These are phyloP conservation scores for Wickerhamiella slavikovae DNA, from an alignment of 805 yeast genomes.

Conservation along the genomic window DNA sequence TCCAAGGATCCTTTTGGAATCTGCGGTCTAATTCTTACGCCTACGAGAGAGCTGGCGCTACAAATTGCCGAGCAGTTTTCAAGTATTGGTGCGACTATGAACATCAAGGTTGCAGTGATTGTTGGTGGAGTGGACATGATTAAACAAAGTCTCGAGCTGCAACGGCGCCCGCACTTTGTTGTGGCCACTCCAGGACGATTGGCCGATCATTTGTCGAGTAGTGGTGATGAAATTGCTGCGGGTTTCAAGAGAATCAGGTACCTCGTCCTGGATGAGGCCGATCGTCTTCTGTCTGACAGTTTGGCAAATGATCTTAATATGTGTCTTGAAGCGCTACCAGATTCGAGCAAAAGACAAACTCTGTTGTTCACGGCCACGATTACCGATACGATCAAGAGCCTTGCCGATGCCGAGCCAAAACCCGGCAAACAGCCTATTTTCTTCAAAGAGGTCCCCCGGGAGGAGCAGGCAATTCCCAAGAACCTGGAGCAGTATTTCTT, in stretches of 20 bases:
- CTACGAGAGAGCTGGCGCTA: constrained; percentile 75
- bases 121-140: constrained; percentile 94
- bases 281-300: constrained; percentile 64
- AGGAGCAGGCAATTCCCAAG: constrained; percentile 65
- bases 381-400: constrained; percentile 71
- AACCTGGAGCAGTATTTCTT: constrained; percentile 46
- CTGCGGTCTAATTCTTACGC: constrained; percentile 74
- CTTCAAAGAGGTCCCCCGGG: constrained; percentile 53
- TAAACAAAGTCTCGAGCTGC: constrained; percentile 66
- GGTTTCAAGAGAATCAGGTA: constrained; percentile 64
- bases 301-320: constrained; percentile 59
- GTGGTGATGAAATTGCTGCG: constrained; percentile 71
- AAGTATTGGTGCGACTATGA: constrained; percentile 79
- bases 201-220: constrained; percentile 73
- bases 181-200: constrained; percentile 95
- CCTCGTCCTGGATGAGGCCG: constrained; percentile 90
- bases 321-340: constrained; percentile 56
- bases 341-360: constrained; percentile 60
- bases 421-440: constrained; percentile 37
- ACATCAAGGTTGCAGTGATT: constrained; percentile 58
- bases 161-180: constrained; percentile 75
- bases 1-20: constrained; percentile 89
- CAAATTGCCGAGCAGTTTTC: constrained; percentile 94
- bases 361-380: constrained; percentile 88
- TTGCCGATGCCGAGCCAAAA: constrained; percentile 42